Evolutionary conservation across 2,329 filamentous ascomycete genomes (phyloP).

Genomic region (Diplodia seriata): DNA sequence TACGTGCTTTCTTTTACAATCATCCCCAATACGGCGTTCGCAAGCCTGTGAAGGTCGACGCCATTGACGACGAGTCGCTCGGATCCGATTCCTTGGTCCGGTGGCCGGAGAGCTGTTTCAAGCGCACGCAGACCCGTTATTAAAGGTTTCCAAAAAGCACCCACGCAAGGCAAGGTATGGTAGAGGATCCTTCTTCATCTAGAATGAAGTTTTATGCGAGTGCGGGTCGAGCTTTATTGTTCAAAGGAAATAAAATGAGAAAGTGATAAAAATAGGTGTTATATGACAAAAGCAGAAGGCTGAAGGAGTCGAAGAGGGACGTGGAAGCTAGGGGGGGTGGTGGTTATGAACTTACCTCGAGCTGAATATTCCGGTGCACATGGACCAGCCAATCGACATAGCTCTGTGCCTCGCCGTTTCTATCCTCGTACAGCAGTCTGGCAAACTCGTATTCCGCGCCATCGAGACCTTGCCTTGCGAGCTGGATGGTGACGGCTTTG

Average conservation of each 20-base stretch:
- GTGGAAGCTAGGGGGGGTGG: not conserved
- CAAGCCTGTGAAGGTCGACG: conserved; percentile 47
- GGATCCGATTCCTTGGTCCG: conserved; percentile 70
- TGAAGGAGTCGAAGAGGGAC: too few relatives aligned
- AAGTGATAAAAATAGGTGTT: conserved; percentile 1
- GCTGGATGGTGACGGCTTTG: conserved; percentile 86
- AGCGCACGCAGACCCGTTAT: not conserved
- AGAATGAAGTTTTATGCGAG: conserved; percentile 24
- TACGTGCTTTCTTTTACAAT: not conserved
- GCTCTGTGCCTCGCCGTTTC: conserved; percentile 96
- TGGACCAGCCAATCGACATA: conserved; percentile 99
- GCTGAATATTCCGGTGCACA: conserved; percentile 88
- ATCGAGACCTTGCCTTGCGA: conserved; percentile 90
- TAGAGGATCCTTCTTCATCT: not conserved
- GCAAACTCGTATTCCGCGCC: conserved; percentile 98
- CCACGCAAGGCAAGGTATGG: not conserved
- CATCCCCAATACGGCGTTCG: conserved; percentile 51
- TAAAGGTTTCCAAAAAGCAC: conserved; percentile 5
- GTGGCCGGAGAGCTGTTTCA: conserved; percentile 64
- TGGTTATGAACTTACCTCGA: conserved; percentile 64
- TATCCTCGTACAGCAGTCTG: conserved; percentile 85
- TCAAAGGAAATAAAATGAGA: conserved; percentile 4
- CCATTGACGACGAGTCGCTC: conserved; percentile 38
- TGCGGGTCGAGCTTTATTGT: conserved; percentile 22
- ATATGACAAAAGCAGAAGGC: not conserved